phyloP scores from a whole-genome alignment of 768 basidiomycete species.

The Collybiopsis luxurians region DNA sequence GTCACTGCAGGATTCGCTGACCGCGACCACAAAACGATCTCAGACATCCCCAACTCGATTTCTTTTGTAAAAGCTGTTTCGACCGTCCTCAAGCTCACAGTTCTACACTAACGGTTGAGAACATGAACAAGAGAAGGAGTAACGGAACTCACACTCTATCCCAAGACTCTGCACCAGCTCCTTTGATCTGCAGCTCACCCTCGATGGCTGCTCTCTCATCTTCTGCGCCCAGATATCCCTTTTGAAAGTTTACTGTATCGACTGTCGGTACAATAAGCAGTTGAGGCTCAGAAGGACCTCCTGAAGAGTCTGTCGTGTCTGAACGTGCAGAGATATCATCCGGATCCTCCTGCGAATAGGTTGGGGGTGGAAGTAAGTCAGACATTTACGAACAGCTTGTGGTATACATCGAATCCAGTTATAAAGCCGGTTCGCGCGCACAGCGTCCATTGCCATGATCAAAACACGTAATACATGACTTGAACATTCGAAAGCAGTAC shows the following conservation, averaged over 20 bases:
- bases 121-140: slow-evolving; percentile 10
- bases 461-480: slow-evolving; percentile 2
- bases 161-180: slow-evolving; percentile 53
- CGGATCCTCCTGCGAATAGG: slow-evolving; percentile 51
- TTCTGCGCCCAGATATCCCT: slow-evolving; percentile 81
- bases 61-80: slow-evolving; percentile 60
- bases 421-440: neutral
- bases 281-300: slow-evolving; percentile 39
- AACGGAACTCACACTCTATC: slow-evolving; percentile 61
- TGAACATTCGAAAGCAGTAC: neutral
- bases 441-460: neutral
- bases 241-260: slow-evolving; percentile 77
- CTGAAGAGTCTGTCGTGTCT: slow-evolving; percentile 17
- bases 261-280: slow-evolving; percentile 72
- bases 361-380: slow-evolving; percentile 55
- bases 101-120: slow-evolving; percentile 36
- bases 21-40: slow-evolving; percentile 53
- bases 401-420: slow-evolving; percentile 1
- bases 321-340: slow-evolving; percentile 19
- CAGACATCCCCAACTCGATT: slow-evolving; percentile 63
- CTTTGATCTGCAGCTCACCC: slow-evolving; percentile 86
- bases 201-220: slow-evolving; percentile 81
- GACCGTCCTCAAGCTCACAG: slow-evolving; percentile 61
- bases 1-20: slow-evolving; percentile 27
- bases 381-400: slow-evolving; percentile 25